Evolutionary conservation across 1,139 yeast species (phyloP), one percentile per base, ranked within the genome.

Genomic region (Saccharomyces uvarum): DNA sequence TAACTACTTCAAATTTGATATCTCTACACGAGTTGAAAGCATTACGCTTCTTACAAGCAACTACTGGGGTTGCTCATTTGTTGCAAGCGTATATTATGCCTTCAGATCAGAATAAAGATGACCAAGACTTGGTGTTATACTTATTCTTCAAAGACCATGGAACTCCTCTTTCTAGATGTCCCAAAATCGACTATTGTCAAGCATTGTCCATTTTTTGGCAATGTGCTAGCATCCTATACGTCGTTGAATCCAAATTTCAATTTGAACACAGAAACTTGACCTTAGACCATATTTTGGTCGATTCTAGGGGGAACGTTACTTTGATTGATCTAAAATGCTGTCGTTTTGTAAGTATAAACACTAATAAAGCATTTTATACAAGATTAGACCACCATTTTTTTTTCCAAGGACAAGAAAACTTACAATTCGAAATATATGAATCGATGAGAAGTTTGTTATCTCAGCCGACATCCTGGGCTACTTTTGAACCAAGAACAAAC

Each of bases 181-280:
- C 67, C 49, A 31, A 27, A 1, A 47, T 47, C 8, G 41, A 47
- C 14, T 82, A 85, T 86, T 65, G 68, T 9, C 38, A 47, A 28
- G 33, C 31, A 4, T 14, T 32, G 31, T 49, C 51, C 16, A 73
- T 83, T 2, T 79, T 82, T 59, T 75, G 79, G 77, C 73, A 73
- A 56, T 68, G 80, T 16, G 78, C 74, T 3, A 64, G 68, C 24
- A 67, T 73, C 9, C 66, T 83, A 46, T 73, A 77, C n/a, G 62
- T 64, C 6, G 83, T 79, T 1, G 86, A 83, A 63, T 63, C 66
- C 19, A 60, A 65, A 33, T 68, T 69, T 56, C 72, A 76, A 55
- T 82, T 82, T 67, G 88, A 83, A 65, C 88, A 83, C 63, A 73
- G 88, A 21, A 84, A 83, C 65, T 68, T 83, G 56, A 84, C 81